phyloP scores from a whole-genome alignment of 1,284 basidiomycete species.

The Cryptococcus hybrid region DNA sequence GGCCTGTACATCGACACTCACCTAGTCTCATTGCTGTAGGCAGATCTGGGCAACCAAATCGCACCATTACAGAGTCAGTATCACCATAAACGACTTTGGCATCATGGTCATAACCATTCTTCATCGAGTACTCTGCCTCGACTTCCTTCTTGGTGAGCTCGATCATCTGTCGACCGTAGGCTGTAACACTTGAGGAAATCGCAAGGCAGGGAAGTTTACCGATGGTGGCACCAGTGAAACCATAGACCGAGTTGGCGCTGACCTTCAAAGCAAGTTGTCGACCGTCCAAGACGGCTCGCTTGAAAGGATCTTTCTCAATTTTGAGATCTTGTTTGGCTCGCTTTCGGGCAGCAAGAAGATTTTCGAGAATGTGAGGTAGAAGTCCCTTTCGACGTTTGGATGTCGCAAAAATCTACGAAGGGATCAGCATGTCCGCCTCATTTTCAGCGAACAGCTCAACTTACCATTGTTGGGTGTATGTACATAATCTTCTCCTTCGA shows the following conservation, averaged over 20 bases:
- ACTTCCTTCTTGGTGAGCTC: slow-evolving; percentile 91
- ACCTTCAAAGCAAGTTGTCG: slow-evolving; percentile 93
- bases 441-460: slow-evolving; percentile 15
- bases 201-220: slow-evolving; percentile 90
- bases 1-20: slow-evolving; percentile 43
- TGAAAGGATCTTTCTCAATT: slow-evolving; percentile 92
- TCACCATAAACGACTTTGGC: slow-evolving; percentile 95
- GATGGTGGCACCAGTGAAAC: slow-evolving; percentile 92
- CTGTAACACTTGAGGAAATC: slow-evolving; percentile 88
- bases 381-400: slow-evolving; percentile 74
- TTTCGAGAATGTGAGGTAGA: slow-evolving; percentile 86
- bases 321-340: slow-evolving; percentile 90
- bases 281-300: slow-evolving; percentile 89
- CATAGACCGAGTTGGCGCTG: slow-evolving; percentile 96
- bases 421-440: not conserved
- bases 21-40: slow-evolving; percentile 82
- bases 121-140: slow-evolving; percentile 77
- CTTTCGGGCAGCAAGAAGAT: slow-evolving; percentile 86
- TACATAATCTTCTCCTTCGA: slow-evolving; percentile 72
- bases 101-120: slow-evolving; percentile 80
- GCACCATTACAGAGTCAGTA: slow-evolving; percentile 97
- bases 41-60: slow-evolving; percentile 84
- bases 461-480: slow-evolving; percentile 86
- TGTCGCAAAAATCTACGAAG: slow-evolving; percentile 75
- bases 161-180: slow-evolving; percentile 97